Evolutionary conservation across 2,329 filamentous ascomycete genomes (phyloP).

Genomic region (Fusarium anthophilum): DNA sequence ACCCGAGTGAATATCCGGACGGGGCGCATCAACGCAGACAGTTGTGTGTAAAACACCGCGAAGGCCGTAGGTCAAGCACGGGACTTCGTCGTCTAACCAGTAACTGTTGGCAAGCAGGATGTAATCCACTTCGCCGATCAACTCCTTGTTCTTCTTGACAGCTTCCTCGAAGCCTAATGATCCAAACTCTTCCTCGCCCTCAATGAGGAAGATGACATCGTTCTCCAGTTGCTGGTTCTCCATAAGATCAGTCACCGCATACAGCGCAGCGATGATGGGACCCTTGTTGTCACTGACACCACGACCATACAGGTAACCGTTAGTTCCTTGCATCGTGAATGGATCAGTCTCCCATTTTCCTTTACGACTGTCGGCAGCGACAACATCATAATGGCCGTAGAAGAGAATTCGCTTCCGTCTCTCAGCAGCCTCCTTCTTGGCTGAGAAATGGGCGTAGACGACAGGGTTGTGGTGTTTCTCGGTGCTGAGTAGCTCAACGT

Average conservation of each 20-base stretch:
- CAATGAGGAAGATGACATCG: conserved; percentile 92
- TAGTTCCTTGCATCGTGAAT: conserved; percentile 87
- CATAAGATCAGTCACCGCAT: conserved; percentile 88
- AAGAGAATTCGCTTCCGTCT: conserved; percentile 89
- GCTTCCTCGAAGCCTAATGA: conserved; percentile 90
- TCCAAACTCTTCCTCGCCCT: conserved; percentile 96
- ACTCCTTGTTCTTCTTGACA: conserved; percentile 79
- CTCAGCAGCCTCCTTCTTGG: conserved; percentile 71
- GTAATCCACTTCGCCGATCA: conserved; percentile 92
- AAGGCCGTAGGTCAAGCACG: conserved; percentile 93
- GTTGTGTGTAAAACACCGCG: conserved; percentile 94
- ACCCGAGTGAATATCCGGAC: conserved; percentile 92
- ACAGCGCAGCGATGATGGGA: conserved; percentile 91
- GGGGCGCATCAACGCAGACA: conserved; percentile 83
- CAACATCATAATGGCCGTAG: conserved; percentile 98
- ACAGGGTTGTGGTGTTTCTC: conserved; percentile 85
- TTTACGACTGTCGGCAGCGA: conserved; percentile 84
- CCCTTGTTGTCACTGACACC: conserved; percentile 99
- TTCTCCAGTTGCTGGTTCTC: conserved; percentile 85
- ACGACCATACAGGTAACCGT: conserved; percentile 93
- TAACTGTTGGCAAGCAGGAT: conserved; percentile 97
- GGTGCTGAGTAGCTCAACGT: conserved; percentile 89
- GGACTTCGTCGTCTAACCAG: conserved; percentile 96
- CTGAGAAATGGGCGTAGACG: conserved; percentile 89
- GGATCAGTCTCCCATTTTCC: conserved; percentile 89